Base-by-base conservation (phyloP, 768 basidiomycete species). In the Leccinum disarticulatum region DNA sequence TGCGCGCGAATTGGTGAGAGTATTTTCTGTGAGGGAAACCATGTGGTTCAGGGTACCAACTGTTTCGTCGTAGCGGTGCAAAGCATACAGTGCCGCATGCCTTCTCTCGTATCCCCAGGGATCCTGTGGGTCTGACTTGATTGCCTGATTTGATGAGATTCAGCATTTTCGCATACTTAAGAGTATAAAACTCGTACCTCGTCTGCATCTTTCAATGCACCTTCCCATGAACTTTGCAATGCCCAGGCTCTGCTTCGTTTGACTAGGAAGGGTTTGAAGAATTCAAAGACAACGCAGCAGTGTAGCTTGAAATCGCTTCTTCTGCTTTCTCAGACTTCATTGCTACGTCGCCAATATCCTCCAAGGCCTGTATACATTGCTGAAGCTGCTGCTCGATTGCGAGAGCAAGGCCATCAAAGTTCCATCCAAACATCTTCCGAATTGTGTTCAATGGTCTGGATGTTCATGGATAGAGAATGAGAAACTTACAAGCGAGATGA, bases 131-230 rank as follows among this genome's bases (percentile, higher is more conserved):
- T 63, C 48, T 17, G 25, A 15, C 9, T 54, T n/a, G 9, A 63
- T 46, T 14, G 47, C 61, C 61, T 63, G 7, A 1, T 1, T 25
- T 3, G 2, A 0, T 10, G 0, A 2, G 3, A 6, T 14, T 43
- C 5, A 43, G 14, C 2, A 17, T 8, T 0, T 2, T 27, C 7
- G 8, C 13, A 35, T 35, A 6, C 35, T 35, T 35, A 13, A 35
- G 11, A 30, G 0, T 17, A 2, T 6, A 6, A 5, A 10, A 25
- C 5, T 1, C 10, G 10, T 55, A 62, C 66, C 31, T 56, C 15
- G n/a, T 67, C 47, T 13, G 66, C 63, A n/a, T 67, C 63, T 6
- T 33, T 43, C 43, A 67, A 28, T 1, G 63, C 58, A 19, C 3
- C 25, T 4, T 25, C 25, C 25, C 25, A 25, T 4, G 25, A 25